Evolutionary conservation across 202 grass and related monocot species (phyloP).

Genomic region (Carex arenaria): DNA sequence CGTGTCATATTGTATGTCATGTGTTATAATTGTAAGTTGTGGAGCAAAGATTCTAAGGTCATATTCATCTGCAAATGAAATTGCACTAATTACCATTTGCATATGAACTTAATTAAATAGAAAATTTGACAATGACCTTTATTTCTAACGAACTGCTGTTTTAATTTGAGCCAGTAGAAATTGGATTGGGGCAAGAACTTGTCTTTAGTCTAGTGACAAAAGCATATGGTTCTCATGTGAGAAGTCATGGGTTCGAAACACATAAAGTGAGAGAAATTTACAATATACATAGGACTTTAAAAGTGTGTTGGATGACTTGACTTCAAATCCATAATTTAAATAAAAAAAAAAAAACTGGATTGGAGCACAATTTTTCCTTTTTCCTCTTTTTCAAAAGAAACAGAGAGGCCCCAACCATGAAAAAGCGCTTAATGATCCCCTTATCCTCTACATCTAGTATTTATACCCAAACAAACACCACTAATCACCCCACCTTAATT

Average conservation of each 20-base stretch:
- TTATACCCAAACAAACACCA: constrained; percentile 16
- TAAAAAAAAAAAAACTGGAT: too few species aligned
- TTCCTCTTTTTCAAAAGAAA: background rate
- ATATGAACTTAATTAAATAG: background rate
- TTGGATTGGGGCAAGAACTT: background rate
- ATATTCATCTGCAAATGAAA: background rate
- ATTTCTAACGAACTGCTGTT: background rate
- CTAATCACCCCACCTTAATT: background rate
- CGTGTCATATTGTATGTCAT: background rate
- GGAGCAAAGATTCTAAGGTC: background rate
- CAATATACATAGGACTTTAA: too few species aligned
- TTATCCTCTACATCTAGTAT: background rate
- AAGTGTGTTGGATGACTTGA: too few species aligned
- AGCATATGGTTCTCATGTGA: too few species aligned
- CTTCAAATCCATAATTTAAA: too few species aligned
- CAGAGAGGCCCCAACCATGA: background rate
- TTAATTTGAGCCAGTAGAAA: background rate
- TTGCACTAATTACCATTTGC: background rate
- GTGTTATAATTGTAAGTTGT: too few species aligned
- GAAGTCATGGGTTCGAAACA: too few species aligned
- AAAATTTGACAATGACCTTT: background rate
- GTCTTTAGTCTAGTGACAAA: too few species aligned
- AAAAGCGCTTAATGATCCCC: background rate
- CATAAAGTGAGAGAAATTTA: too few species aligned
- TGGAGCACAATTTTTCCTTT: background rate